These are phyloP conservation scores for Schoenoplectus tabernaemontani DNA, from an alignment of 202 grass and related monocot species.

Conservation along the genomic window DNA sequence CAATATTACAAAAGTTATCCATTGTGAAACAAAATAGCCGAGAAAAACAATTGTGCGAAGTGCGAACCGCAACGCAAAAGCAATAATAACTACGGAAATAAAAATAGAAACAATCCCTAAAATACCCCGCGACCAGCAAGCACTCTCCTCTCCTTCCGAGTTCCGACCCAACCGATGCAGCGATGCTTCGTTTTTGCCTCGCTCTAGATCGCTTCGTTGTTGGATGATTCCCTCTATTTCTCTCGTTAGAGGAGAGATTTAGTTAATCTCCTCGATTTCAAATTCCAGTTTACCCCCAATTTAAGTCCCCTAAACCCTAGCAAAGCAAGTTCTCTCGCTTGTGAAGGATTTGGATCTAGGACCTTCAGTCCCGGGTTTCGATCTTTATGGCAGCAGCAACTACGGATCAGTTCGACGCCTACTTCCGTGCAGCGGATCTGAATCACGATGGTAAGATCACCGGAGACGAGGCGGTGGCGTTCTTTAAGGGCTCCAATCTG, in stretches of 20 bases:
- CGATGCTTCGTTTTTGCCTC: not conserved
- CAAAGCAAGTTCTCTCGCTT: not conserved
- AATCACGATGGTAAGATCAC: constrained; percentile 94
- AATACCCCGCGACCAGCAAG: not conserved
- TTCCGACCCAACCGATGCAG: not conserved
- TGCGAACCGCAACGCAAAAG: too few species aligned
- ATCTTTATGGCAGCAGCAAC: constrained; percentile 25
- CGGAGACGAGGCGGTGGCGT: constrained; percentile 77
- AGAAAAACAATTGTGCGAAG: too few species aligned
- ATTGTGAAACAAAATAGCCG: too few species aligned
- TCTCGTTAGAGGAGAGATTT: constrained; percentile 8
- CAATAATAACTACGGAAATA: too few species aligned
- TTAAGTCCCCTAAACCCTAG: not conserved
- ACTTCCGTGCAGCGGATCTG: constrained; percentile 91
- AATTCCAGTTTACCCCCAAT: not conserved
- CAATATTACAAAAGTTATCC: too few species aligned
- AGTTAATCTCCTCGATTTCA: not conserved
- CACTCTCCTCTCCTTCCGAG: not conserved
- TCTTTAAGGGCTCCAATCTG: constrained; percentile 92
- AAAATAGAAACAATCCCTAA: too few species aligned
- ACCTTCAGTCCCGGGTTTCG: constrained; percentile 2
- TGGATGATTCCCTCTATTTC: not conserved
- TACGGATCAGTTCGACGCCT: constrained; percentile 76
- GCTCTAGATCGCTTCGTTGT: constrained; percentile 23
- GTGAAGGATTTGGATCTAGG: constrained; percentile 14